phyloP scores from a whole-genome alignment of 441 rosid genomes.

The Lepidium campestre region DNA sequence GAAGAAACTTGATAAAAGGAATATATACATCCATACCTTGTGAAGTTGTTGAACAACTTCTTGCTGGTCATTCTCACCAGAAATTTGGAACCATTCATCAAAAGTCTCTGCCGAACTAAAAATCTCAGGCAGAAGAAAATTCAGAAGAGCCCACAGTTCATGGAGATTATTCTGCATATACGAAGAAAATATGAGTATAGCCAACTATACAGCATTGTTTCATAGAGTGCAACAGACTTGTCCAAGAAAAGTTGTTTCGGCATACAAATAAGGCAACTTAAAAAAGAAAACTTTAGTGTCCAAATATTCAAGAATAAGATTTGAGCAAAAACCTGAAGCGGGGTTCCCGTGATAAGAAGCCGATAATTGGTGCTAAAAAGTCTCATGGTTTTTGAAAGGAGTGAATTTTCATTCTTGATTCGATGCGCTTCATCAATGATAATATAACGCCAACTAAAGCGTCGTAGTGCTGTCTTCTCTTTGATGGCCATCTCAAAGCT shows the following conservation, averaged over 20 bases:
- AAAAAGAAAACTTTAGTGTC: not conserved
- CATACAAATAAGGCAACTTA: not conserved
- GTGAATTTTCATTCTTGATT: constrained; percentile 94
- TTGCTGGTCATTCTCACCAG: constrained; percentile 99
- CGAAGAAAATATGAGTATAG: constrained; percentile 7
- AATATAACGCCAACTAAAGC: constrained; percentile 98
- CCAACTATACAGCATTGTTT: not conserved
- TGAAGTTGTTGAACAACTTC: constrained; percentile 99
- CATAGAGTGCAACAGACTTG: not conserved
- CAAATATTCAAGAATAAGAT: not conserved
- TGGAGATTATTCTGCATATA: constrained; percentile 94
- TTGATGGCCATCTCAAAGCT: constrained; percentile 99
- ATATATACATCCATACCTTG: constrained; percentile 50
- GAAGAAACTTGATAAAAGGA: not conserved
- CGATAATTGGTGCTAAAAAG: constrained; percentile 88
- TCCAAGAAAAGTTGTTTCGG: not conserved
- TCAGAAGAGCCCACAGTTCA: constrained; percentile 98
- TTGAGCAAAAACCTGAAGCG: constrained; percentile 76
- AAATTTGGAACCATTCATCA: constrained; percentile 99
- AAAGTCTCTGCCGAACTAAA: constrained; percentile 99
- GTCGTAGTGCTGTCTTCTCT: constrained; percentile 86
- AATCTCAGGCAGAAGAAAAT: constrained; percentile 94
- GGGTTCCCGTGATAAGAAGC: constrained; percentile 96
- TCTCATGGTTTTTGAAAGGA: constrained; percentile 98
- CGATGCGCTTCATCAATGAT: constrained; percentile 99